Percentiles rank a stretch among this genome's conserved stretches.
Conservation (phyloP, 192 early-diverging fungal genomes). For the Coemansia sp. region DNA sequence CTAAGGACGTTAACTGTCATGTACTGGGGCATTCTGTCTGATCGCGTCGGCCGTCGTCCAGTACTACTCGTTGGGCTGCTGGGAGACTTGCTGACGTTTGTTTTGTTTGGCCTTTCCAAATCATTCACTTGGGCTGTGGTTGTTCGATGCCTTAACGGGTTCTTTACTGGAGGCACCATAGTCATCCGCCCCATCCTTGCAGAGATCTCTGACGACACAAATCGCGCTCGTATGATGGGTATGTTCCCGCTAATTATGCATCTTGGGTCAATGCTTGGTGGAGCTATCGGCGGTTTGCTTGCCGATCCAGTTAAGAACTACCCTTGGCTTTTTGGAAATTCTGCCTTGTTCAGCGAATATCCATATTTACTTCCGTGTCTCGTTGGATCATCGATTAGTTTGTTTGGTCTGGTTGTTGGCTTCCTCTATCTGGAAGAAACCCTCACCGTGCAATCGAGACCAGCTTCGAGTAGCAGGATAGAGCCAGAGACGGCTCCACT, state of each 20-base stretch:
- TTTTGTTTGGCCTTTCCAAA: too few species aligned
- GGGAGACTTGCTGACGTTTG: conserved; percentile 68
- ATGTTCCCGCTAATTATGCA: background rate
- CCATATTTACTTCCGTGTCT: conserved; percentile 89
- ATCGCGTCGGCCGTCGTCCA: conserved; percentile 80
- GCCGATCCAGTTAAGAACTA: too few species aligned
- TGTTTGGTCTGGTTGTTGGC: too few species aligned
- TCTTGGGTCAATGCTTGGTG: background rate
- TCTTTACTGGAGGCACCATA: too few species aligned
- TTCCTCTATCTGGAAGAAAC: conserved; percentile 68
- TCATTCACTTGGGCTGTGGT: too few species aligned
- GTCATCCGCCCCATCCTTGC: background rate
- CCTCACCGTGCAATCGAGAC: too few species aligned
- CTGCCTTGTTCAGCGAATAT: conserved; percentile 61
- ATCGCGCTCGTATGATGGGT: background rate
- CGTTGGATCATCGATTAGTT: too few species aligned
- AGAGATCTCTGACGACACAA: background rate
- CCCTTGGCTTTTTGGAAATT: conserved; percentile 64
- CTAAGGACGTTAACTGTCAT: conserved; percentile 42
- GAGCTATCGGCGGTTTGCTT: too few species aligned
- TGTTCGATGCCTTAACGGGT: too few species aligned
- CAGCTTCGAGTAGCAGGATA: too few species aligned
- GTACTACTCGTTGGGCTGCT: conserved; percentile 71
- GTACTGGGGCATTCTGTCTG: too few species aligned
- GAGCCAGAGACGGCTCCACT: conserved; percentile 14